Percentiles rank a stretch among this genome's conserved stretches.
phyloP scores from a whole-genome alignment of 495 filamentous ascomycete species.

The Penicillium bialowiezense region DNA sequence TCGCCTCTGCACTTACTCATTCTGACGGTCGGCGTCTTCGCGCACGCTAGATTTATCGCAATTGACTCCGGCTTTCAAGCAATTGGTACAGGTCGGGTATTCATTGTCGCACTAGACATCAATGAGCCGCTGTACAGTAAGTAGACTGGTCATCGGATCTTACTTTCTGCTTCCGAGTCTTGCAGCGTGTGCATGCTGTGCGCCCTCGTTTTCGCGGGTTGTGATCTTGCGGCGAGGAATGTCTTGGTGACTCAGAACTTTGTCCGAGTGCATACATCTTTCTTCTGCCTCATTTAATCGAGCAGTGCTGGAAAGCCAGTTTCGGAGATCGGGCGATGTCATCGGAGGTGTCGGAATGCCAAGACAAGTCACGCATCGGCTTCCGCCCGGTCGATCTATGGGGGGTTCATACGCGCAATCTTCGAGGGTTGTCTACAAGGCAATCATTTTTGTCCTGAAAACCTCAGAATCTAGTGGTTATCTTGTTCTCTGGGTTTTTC shows the following conservation, averaged over 20 bases:
- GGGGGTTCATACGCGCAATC: no score
- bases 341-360: slow-evolving; percentile 1
- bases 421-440: no score
- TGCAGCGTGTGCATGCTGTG: slow-evolving; percentile 52
- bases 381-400: no score
- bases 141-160: neutral
- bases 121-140: neutral
- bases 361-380: slow-evolving; percentile 1
- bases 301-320: neutral
- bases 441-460: no score
- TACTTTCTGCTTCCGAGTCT: slow-evolving; percentile 50
- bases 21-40: slow-evolving; percentile 41
- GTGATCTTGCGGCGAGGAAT: slow-evolving; percentile 28
- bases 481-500: no score
- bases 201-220: slow-evolving; percentile 51
- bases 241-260: slow-evolving; percentile 18
- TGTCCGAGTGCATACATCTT: slow-evolving; percentile 17
- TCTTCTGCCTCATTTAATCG: slow-evolving; percentile 5
- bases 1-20: slow-evolving; percentile 29
- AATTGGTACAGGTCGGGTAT: slow-evolving; percentile 50
- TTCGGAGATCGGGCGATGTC: neutral
- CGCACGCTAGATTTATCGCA: slow-evolving; percentile 49
- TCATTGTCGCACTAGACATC: slow-evolving; percentile 39
- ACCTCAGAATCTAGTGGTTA: no score
- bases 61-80: slow-evolving; percentile 42